Base-by-base conservation (phyloP, 768 basidiomycete species). In the Pisolithus orientalis region DNA sequence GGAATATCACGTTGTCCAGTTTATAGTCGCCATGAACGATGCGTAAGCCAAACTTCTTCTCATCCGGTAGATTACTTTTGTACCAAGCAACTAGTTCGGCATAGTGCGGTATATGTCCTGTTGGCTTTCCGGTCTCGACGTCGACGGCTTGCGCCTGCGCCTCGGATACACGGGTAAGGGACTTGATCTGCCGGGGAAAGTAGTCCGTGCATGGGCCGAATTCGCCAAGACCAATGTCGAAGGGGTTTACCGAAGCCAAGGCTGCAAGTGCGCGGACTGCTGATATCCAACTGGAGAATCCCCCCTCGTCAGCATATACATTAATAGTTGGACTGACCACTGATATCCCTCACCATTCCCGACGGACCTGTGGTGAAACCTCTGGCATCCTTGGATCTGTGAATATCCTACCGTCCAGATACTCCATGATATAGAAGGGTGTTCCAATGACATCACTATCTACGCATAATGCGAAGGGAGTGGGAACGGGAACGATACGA, bases 11-110 rank as follows among this genome's bases (percentile, higher is more conserved):
- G 67, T 99, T 99, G 69, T 99, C 95, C n/a, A 95, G 75, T 67
- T 99, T 99, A 66, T 90, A 98, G 68, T 99, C 95, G 27, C 95
- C 95, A 65, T 98, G 95, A 5, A 98, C 93, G 57, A 99, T 84
- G n/a, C 90, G 83, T 50, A 80, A 72, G 1, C 89, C 90, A 1
- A 78, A 79, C 65, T 82, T 82, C 56, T 64, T 72, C 69, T 94
- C 92, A 60, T 90, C 81, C 2, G 91, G 94, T 27, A 90, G 70
- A 62, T 90, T 79, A 28, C 69, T 66, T 54, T 73, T 70, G 68
- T 93, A 96, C 90, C 90, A 96, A 13, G 68, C 66, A 49, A 90
- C 70, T 60, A 96, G 68, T 57, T 86, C 82, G 44, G 81, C 72
- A 65, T 87, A 87, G 50, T 70, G 77, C 4, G 92, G 92, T 57